Evolutionary conservation across 768 basidiomycete genomes (phyloP).

Genomic region (Gymnopilus dilepis): DNA sequence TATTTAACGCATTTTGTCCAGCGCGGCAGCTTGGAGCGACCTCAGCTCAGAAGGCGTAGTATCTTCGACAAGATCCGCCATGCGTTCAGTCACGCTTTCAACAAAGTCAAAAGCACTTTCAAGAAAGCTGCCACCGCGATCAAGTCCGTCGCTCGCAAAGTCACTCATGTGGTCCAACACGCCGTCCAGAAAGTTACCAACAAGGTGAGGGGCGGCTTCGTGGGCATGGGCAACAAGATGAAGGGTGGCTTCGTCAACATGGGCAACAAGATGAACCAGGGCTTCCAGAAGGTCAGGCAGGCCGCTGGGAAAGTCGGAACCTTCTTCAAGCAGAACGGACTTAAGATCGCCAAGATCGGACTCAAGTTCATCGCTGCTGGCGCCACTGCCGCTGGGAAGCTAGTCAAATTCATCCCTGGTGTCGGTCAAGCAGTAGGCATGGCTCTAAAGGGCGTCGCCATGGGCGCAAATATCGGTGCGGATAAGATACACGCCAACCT

Average conservation of each 20-base stretch:
- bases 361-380: conserved; percentile 15
- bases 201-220: neutral
- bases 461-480: conserved; percentile 12
- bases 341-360: conserved; percentile 20
- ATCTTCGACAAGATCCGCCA: neutral
- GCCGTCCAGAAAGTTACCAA: neutral
- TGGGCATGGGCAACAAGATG: neutral
- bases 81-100: neutral
- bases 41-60: neutral
- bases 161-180: neutral
- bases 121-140: neutral
- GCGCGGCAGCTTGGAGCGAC: neutral
- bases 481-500: conserved; percentile 15
- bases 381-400: conserved; percentile 3
- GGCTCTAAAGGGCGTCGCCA: conserved; percentile 5
- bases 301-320: conserved; percentile 13
- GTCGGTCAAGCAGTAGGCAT: conserved; percentile 9
- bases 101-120: neutral
- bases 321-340: conserved; percentile 15
- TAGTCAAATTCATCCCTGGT: conserved; percentile 16
- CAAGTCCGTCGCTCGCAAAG: neutral
- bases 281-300: neutral
- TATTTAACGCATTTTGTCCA: neutral
- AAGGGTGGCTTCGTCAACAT: neutral
- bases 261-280: neutral